Base-by-base conservation (phyloP, 1,139 yeast species). In the Yamadazyma atmosphaerica region DNA sequence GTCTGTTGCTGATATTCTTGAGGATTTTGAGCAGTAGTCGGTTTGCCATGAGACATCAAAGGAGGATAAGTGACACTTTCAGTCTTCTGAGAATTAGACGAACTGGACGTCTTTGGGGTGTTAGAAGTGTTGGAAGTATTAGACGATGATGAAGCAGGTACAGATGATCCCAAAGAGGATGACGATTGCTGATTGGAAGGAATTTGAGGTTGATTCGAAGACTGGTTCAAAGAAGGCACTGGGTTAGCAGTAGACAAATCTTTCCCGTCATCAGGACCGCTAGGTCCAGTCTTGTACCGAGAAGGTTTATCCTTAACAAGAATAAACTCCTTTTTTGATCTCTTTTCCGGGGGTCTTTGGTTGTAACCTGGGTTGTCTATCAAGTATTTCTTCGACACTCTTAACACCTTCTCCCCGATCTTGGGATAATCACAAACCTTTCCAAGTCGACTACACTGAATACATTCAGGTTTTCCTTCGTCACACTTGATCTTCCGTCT, bases 381-480 rank as follows among this genome's bases (percentile, higher is more conserved):
- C 18, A 49, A 24, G 22, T 40, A 43, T 45, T 55, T 58, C 36
- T 48, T 53, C 14, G 61, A 55, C 1, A 60, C 61, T 36, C 67
- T 41, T 21, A 53, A 39, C 1, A 63, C 68, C 33, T 50, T 72
- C 40, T 63, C 69, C 1, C 73, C 67, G 26, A 51, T 45, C 32
- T 45, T 50, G 35, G 74, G 68, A 43, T 68, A 68, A 7, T 55
- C 51, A 43, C 74, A 68, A 1, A 41, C 50, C 40, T 68, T 68
- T 33, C 54, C 55, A 21, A 68, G 51, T 31, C 73, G 44, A 4
- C 56, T 47, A 45, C 74, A 68, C 44, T 65, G 71, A 71, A 77
- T 65, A 50, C 87, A 81, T 32, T 55, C 56, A 1, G 85, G 85
- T 44, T 77, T 77, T 1, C 65, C 66, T 50, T 81, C 87, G 52